Evolutionary conservation across 2,329 filamentous ascomycete species (phyloP), one percentile per base, ranked within the genome.

Genomic region (Aspergillus pseudonomiae): DNA sequence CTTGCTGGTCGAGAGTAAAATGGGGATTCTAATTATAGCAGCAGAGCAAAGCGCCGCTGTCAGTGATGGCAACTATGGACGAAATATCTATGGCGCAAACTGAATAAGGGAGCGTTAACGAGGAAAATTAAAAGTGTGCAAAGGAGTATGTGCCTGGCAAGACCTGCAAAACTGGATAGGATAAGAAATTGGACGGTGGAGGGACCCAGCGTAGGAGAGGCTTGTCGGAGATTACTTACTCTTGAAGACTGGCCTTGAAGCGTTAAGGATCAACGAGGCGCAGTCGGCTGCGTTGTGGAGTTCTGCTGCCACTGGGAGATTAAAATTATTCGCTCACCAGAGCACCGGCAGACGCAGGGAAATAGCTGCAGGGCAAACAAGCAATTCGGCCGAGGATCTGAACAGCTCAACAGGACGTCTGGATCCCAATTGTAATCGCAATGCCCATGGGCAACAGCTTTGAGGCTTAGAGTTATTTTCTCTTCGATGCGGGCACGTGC

Each of bases 1-100:
- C 65, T 67, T 64, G 60, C 65, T 57, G 60, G 54, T 61, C n/a
- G 54, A 56, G 54, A 34, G 56, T 41, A 53, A 68, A 60, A 60
- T 65, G 63, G 61, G 64, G 65, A 67, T 75, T 69, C 74, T 77
- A 77, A 77, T 73, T 75, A 74, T 77, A 77, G 74, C 73, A 73
- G 69, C 71, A 57, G 53, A 54, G 59, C 60, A 66, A 65, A 65
- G 66, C 57, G 65, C 69, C 63, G 71, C 63, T 69, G 71, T 73
- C 67, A 72, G 68, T 71, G 69, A 72, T 59, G 60, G 48, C 61
- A 64, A 64, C 60, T 60, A 65, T 61, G 60, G 63, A 65, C 58
- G 24, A 55, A 55, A n/a, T 14, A 55, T 12, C 36, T 36, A 12
- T 55, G 52, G 52, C 52, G 52, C 52, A 55, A 55, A 26, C 32